phyloP scores from a whole-genome alignment of 345 rosid genomes.

The Dipteronia dyeriana region DNA sequence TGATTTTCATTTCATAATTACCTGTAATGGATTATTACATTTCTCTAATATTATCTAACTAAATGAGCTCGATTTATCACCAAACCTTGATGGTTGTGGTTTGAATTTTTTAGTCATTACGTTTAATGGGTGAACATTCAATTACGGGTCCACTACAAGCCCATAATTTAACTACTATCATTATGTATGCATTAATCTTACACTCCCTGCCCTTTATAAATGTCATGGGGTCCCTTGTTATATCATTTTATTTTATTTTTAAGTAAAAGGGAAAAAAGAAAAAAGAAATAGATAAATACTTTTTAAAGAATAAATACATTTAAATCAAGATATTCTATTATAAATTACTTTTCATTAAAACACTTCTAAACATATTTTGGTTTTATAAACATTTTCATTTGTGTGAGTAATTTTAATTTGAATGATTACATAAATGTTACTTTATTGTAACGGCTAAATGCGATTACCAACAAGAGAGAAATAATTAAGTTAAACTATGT shows the following conservation, averaged over 20 bases:
- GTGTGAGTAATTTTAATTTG: too few species aligned
- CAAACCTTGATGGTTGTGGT: too few species aligned
- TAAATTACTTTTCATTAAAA: too few species aligned
- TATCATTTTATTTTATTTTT: neutral
- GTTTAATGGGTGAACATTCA: conserved; percentile 1
- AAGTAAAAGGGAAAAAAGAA: too few species aligned
- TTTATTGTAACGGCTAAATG: neutral
- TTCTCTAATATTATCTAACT: too few species aligned
- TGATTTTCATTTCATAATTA: too few species aligned
- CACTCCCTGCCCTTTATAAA: conserved; percentile 9
- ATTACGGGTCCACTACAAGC: conserved; percentile 20
- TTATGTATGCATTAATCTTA: conserved; percentile 16
- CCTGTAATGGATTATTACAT: too few species aligned
- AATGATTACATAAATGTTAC: too few species aligned
- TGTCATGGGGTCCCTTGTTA: conserved; percentile 19
- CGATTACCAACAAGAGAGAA: conserved; percentile 1
- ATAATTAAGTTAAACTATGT: neutral
- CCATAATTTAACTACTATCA: conserved; percentile 18
- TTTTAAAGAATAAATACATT: neutral
- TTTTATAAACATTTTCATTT: too few species aligned
- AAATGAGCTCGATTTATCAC: too few species aligned
- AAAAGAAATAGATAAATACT: too few species aligned
- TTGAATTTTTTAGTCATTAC: too few species aligned
- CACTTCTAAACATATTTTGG: neutral
- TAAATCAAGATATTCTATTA: neutral